Percentiles rank a stretch among this genome's conserved stretches.
These are phyloP conservation scores for Coemansia sp. DNA, from an alignment of 192 early-diverging fungal genomes.

Conservation along the genomic window DNA sequence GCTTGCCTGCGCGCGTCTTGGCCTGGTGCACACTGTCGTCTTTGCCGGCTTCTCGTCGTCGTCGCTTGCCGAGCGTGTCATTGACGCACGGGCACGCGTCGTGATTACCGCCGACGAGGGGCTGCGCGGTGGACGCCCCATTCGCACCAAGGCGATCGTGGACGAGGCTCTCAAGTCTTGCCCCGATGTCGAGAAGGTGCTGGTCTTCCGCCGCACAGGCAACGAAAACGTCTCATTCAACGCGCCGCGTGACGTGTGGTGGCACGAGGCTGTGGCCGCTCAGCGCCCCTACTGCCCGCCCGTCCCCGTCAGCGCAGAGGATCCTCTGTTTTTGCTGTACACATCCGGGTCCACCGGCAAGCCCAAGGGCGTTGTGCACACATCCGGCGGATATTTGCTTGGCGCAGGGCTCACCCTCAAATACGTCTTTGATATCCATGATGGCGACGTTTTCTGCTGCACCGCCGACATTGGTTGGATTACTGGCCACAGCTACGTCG, in stretches of 20 bases:
- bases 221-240: constrained; percentile 71
- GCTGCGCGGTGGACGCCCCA: constrained; percentile 83
- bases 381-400: constrained; percentile 92
- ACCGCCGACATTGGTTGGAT: constrained; percentile 96
- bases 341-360: constrained; percentile 89
- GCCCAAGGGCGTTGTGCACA: constrained; percentile 94
- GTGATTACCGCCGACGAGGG: constrained; percentile 96
- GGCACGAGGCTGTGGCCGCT: constrained; percentile 84
- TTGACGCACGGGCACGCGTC: constrained; percentile 75
- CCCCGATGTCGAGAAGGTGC: constrained; percentile 76
- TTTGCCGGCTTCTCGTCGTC: constrained; percentile 97
- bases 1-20: constrained; percentile 93
- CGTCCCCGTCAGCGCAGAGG: constrained; percentile 82
- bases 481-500: constrained; percentile 85
- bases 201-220: constrained; percentile 91
- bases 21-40: constrained; percentile 89
- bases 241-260: constrained; percentile 84
- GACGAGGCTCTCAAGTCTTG: constrained; percentile 83
- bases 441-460: constrained; percentile 85
- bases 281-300: constrained; percentile 87
- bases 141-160: constrained; percentile 88
- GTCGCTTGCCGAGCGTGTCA: constrained; percentile 88
- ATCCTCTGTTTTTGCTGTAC: constrained; percentile 94
- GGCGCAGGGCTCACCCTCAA: constrained; percentile 84
- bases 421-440: constrained; percentile 94